Evolutionary conservation across 2,329 filamentous ascomycete species (phyloP).

Genomic region (Exserohilum rostratum): DNA sequence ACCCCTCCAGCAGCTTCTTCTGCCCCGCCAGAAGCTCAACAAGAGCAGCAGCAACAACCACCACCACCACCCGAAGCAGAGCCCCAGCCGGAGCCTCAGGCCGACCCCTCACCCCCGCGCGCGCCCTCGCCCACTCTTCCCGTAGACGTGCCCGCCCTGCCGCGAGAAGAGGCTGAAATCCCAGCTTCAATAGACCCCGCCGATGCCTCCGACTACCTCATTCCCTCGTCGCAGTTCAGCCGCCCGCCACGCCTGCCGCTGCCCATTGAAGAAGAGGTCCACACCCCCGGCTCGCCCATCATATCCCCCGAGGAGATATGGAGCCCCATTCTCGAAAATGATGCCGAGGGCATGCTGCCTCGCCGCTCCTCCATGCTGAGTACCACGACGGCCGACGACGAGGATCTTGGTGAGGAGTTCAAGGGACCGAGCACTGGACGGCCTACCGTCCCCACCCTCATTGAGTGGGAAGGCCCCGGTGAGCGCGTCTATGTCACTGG

Average conservation of each 20-base stretch:
- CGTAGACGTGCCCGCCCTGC: constrained; percentile 46
- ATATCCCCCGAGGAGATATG: constrained; percentile 70
- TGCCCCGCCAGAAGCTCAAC: not conserved
- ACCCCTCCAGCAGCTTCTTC: not conserved
- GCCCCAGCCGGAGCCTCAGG: not conserved
- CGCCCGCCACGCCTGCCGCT: constrained; percentile 89
- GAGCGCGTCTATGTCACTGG: constrained; percentile 96
- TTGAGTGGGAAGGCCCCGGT: constrained; percentile 84
- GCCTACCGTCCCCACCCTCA: constrained; percentile 79
- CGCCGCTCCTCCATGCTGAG: constrained; percentile 62
- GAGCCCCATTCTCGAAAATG: constrained; percentile 53
- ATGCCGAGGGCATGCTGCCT: constrained; percentile 59
- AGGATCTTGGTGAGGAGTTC: constrained; percentile 67
- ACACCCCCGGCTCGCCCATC: constrained; percentile 89
- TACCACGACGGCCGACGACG: constrained; percentile 71
- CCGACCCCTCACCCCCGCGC: not conserved
- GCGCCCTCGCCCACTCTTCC: constrained; percentile 42
- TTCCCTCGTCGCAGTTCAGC: constrained; percentile 55
- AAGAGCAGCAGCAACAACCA: constrained; percentile 1
- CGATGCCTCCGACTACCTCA: constrained; percentile 47
- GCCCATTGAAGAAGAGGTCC: constrained; percentile 89
- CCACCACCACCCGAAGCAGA: not conserved
- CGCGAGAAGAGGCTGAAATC: constrained; percentile 24
- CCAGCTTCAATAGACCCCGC: constrained; percentile 37
- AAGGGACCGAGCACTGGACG: constrained; percentile 66